Evolutionary conservation across 2,329 filamentous ascomycete species (phyloP), one percentile per base, ranked within the genome.

Genomic region (Phyllosticta capitalensis): DNA sequence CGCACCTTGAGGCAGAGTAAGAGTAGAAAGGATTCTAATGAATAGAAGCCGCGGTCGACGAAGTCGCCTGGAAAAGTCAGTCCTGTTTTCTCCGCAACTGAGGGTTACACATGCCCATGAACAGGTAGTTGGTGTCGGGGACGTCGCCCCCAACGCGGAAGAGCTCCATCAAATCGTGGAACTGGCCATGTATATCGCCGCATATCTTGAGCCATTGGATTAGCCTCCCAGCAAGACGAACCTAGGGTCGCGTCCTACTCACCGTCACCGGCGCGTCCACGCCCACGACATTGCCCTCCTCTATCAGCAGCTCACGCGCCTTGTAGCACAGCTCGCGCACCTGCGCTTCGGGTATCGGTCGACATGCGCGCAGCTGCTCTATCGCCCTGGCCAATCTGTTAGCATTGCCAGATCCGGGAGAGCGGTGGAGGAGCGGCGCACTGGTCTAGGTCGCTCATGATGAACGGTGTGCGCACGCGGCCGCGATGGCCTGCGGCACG

Each of bases 321-420:
- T 96, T 96, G 80, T 96, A 92, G 77, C 94, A 97, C 67, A 99
- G 82, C 76, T 99, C 92, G 71, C 92, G 88, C 63, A 99, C 95
- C 77, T 97, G 90, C 49, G 86, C 81, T 78, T 99, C 94, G 63
- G 94, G 92, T 67, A 99, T 99, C 59, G 92, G 92, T 63, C 92
- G 89, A 76, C 94, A 99, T 71, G 91, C 89, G 79, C 94, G 90
- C 71, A 99, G 81, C 76, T 96, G 92, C 73, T 90, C 88, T 71
- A 99, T 99, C 61, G 92, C 92, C 77, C 92, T 96, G 61, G 30
- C 45, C 20, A 30, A 52, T 33, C n/a, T n/a, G 12, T 56, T 20
- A 33, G 52, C 17, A 12, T 58, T 28, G 24, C 38, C 49, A 12
- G 24, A 19, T 21, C 12, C 10, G 38, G 14, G 17, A 45, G 24